A percentile compares a stretch with the other conserved stretches of the same genome.
These are phyloP conservation scores for Helianthus tuberosus DNA, from an alignment of 129 eudicot genomes.

Conservation along the genomic window DNA sequence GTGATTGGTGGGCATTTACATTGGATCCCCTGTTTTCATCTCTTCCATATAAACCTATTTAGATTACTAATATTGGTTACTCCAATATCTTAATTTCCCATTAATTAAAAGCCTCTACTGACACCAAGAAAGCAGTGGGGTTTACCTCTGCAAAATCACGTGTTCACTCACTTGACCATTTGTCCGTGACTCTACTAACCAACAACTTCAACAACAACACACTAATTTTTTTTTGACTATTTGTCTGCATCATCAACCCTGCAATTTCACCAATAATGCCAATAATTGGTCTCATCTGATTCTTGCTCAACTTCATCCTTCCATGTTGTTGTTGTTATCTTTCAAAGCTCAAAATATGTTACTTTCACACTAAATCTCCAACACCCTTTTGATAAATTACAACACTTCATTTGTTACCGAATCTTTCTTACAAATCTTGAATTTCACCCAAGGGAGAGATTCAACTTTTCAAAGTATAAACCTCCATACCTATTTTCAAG, in stretches of 20 bases:
- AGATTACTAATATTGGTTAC: slow-evolving; percentile 12
- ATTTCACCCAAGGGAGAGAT: not conserved
- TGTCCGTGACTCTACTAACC: slow-evolving; percentile 32
- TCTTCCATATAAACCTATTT: slow-evolving; percentile 14
- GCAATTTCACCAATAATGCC: slow-evolving; percentile 13
- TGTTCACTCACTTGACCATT: slow-evolving; percentile 31
- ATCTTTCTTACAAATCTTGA: slow-evolving; percentile 16
- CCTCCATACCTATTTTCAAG: not conserved
- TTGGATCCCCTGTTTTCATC: slow-evolving; percentile 30
- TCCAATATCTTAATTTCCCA: slow-evolving; percentile 14
- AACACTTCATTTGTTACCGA: not conserved
- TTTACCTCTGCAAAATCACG: slow-evolving; percentile 22
- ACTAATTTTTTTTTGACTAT: slow-evolving; percentile 15
- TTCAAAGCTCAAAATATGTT: not conserved
- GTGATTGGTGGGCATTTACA: slow-evolving; percentile 27
- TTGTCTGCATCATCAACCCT: slow-evolving; percentile 21
- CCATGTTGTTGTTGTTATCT: not conserved
- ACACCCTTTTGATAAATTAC: not conserved
- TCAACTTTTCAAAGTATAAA: not conserved
- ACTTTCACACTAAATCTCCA: slow-evolving; percentile 12
- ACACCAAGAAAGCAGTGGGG: slow-evolving; percentile 33
- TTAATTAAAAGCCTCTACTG: slow-evolving; percentile 25
- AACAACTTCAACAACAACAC: slow-evolving; percentile 22
- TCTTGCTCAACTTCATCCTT: not conserved
- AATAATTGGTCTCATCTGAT: slow-evolving; percentile 10